phyloP scores from a whole-genome alignment of 1,284 basidiomycete species.

The Ustilago esculenta region DNA sequence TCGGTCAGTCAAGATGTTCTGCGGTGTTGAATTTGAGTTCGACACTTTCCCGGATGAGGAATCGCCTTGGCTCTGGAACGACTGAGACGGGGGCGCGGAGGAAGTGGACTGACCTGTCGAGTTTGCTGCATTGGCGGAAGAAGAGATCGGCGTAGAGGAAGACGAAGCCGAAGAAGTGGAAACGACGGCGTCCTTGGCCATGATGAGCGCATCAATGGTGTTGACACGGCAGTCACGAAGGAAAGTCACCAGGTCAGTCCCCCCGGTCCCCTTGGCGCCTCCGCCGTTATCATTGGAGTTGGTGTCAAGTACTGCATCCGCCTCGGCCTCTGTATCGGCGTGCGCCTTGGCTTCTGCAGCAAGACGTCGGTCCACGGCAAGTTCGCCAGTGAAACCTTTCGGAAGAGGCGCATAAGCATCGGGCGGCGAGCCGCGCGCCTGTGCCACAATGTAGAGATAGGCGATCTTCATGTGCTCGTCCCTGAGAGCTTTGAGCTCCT shows the following conservation, averaged over 20 bases:
- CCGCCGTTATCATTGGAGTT: slow-evolving; percentile 25
- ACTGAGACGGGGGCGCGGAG: neutral
- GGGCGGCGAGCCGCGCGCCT: slow-evolving; percentile 52
- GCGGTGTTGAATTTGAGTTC: neutral
- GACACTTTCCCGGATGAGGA: neutral
- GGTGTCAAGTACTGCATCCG: slow-evolving; percentile 29
- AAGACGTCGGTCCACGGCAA: slow-evolving; percentile 12
- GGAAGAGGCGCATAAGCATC: slow-evolving; percentile 49
- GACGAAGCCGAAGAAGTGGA: slow-evolving; percentile 1
- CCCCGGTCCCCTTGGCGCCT: slow-evolving; percentile 60
- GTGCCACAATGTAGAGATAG: slow-evolving; percentile 74
- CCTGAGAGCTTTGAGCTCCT: slow-evolving; percentile 80
- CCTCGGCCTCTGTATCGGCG: slow-evolving; percentile 18
- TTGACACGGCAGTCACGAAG: slow-evolving; percentile 59
- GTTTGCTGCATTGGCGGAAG: neutral
- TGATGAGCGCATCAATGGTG: slow-evolving; percentile 55
- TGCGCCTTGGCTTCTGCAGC: slow-evolving; percentile 23
- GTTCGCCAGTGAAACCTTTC: slow-evolving; percentile 42
- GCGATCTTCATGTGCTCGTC: slow-evolving; percentile 89
- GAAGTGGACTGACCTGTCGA: slow-evolving; percentile 42
- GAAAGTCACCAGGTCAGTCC: slow-evolving; percentile 61
- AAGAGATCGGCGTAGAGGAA: neutral
- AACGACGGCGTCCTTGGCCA: slow-evolving; percentile 20
- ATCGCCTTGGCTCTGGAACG: neutral
- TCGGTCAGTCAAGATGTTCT: slow-evolving; percentile 22